phyloP scores from a whole-genome alignment of 2,329 filamentous ascomycete genomes.

The Mariannaea sp. region DNA sequence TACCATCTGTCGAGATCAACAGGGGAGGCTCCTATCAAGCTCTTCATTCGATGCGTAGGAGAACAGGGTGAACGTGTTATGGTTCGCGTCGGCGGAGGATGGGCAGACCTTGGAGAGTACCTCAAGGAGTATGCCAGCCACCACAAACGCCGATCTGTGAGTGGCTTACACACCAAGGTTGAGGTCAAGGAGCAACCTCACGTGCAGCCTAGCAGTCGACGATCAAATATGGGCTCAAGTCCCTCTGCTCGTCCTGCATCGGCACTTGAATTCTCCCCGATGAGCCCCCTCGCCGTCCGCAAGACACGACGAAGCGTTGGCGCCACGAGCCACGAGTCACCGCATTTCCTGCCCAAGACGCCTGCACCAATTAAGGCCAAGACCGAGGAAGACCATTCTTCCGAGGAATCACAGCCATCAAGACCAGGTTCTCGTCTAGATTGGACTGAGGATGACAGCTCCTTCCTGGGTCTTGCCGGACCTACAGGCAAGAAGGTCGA shows the following conservation, averaged over 20 bases:
- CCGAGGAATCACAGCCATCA: conserved; percentile 52
- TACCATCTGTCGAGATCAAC: conserved; percentile 89
- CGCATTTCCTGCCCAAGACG: conserved; percentile 48
- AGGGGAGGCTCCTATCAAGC: conserved; percentile 86
- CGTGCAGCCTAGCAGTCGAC: conserved; percentile 36
- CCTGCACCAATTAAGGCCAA: conserved; percentile 44
- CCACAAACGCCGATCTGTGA: conserved; percentile 73
- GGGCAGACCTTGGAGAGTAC: conserved; percentile 95
- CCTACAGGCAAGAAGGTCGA: conserved; percentile 67
- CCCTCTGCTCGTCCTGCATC: conserved; percentile 49
- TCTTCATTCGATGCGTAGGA: conserved; percentile 91
- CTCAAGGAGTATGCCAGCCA: conserved; percentile 91
- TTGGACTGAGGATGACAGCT: conserved; percentile 64
- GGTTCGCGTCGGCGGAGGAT: conserved; percentile 97
- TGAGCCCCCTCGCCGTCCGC: conserved; percentile 58
- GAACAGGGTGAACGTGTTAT: conserved; percentile 91
- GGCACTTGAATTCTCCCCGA: conserved; percentile 44
- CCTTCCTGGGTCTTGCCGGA: conserved; percentile 70
- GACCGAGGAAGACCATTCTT: conserved; percentile 49
- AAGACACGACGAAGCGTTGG: conserved; percentile 57
- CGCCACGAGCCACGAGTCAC: conserved; percentile 40
- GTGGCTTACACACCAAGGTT: conserved; percentile 55
- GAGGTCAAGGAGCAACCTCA: conserved; percentile 60
- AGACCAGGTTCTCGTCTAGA: conserved; percentile 58
- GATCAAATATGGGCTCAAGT: conserved; percentile 46